phyloP scores from a whole-genome alignment of 192 early-diverging fungal genomes.

The Pilobolus umbonatus region DNA sequence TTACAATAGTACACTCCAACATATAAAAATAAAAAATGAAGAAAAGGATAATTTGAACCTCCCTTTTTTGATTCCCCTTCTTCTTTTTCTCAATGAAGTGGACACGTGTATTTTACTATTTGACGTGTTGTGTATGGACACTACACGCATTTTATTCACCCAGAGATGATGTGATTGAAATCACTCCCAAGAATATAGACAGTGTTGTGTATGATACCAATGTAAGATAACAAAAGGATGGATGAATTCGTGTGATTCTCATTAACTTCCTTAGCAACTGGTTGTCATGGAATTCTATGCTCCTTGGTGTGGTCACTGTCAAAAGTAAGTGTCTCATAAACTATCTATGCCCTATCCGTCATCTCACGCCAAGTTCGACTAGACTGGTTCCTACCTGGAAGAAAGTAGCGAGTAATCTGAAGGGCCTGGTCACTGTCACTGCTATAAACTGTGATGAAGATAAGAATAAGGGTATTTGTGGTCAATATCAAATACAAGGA shows the following conservation, averaged over 20 bases:
- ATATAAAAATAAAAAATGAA: too few relatives aligned
- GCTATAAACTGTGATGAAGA: conserved; percentile 90
- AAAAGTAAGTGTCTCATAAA: conserved; percentile 42
- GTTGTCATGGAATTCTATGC: conserved; percentile 93
- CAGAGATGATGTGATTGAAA: conserved; percentile 44
- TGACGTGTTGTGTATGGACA: too few relatives aligned
- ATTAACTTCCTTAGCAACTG: conserved; percentile 48
- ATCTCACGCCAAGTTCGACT: background rate
- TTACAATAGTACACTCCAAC: too few relatives aligned
- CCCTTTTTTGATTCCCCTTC: too few relatives aligned
- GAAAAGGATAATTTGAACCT: too few relatives aligned
- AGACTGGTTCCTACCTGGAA: conserved; percentile 83
- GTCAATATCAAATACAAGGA: conserved; percentile 73
- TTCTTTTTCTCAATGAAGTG: too few relatives aligned
- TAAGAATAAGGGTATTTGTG: conserved; percentile 70
- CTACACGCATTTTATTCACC: conserved; percentile 49
- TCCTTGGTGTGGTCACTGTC: conserved; percentile 96
- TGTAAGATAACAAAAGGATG: conserved; percentile 29
- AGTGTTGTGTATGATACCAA: conserved; percentile 63
- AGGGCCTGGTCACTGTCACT: conserved; percentile 81
- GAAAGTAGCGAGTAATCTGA: conserved; percentile 78
- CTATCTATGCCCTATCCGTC: background rate
- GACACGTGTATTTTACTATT: too few relatives aligned
- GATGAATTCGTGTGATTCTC: background rate
- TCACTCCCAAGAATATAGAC: conserved; percentile 57